Base-by-base conservation (phyloP, 257 asterid genomes). In the Ehretia macrophylla region DNA sequence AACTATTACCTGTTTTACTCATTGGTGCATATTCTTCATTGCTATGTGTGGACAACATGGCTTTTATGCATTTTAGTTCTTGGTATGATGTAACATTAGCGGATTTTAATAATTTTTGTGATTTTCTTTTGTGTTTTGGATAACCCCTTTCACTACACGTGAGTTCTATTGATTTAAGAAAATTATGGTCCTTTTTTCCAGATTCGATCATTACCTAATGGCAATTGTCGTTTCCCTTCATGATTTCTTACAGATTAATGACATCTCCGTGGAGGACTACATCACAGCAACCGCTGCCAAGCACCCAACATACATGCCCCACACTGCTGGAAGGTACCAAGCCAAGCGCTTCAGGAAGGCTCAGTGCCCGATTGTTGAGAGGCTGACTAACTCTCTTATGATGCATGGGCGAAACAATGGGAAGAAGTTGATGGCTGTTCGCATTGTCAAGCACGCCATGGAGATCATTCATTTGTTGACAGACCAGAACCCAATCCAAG, bases 361-460 rank as follows among this genome's bases (percentile, higher is more conserved):
- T 2, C 94, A 88, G 60, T 88, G 97, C 81, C 94, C 97, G 0
- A 70, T 88, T 67, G 85, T 85, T 35, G 90, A 85, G 68, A 78
- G 94, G 72, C 45, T 85, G 77, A 84, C 95, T 60, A 88, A 85
- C 75, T 88, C 95, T 0, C 90, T 88, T 50, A 85, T 85, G 94
- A 88, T 88, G 96, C 96, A 85, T 4, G 96, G 95, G 0, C 67
- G 96, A n/a, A 88, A 88, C 87, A 88, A 88, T 4, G 95, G 97
- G 0, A 88, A 85, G 85, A 88, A 88, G 83, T 81, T 83, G 19
- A 85, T 80, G 94, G 95, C 91, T 17, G 97, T 85, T 6, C 86
- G 90, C 21, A 88, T 85, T 4, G 63, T 88, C 66, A 88, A 88
- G 83, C 97, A 88, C 63, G 93, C 95, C 0, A 83, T 88, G 97